Base-by-base conservation (phyloP, 805 yeast species). In the Maudiozyma turicensis region DNA sequence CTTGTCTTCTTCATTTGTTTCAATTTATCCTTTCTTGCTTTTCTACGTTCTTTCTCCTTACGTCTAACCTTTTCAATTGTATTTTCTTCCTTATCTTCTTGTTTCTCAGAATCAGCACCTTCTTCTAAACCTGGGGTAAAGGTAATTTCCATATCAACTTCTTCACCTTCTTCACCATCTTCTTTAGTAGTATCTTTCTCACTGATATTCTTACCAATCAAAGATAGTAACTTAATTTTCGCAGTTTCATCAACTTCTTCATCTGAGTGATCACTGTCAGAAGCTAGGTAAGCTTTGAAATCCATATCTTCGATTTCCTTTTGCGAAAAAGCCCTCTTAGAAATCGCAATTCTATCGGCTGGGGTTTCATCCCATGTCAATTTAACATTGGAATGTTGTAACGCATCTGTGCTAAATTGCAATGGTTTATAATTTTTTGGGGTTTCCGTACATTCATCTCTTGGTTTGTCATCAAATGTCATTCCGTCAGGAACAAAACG, bases 291-390 rank as follows among this genome's bases (percentile, higher is more conserved):
- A 1, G 98, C 96, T 58, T 86, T 80, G 70, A 90, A 84, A 65
- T 90, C 97, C 89, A 83, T 84, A 46, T 84, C 91, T 58, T 84
- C 93, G 44, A 88, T 73, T 64, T 93, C 98, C 63, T 85, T 82
- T 63, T 86, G 93, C 45, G 88, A 80, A 65, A 93, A 91, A 6
- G 89, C 87, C 56, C 84, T 82, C 13, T 84, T 76, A 1, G 96
- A 77, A 48, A 90, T 65, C 50, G 84, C 80, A 14, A 80, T 66
- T 60, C 99, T 78, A 60, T 89, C 97, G 50, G 81, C 83, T 6
- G 99, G 98, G 0, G 98, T 95, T 69, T 91, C 98, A 67, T 93
- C 99, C 99, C 99, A 93, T 0, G 98, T 90, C 56, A 93, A 74
- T 65, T 87, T 90, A 45, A 93, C 99, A 60, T 90, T 93, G 13